A percentile compares a stretch with the other conserved stretches of the same genome.
These are phyloP conservation scores for Chlamydomonas sp. DNA, from an alignment of 139 green algal genomes.

Conservation along the genomic window DNA sequence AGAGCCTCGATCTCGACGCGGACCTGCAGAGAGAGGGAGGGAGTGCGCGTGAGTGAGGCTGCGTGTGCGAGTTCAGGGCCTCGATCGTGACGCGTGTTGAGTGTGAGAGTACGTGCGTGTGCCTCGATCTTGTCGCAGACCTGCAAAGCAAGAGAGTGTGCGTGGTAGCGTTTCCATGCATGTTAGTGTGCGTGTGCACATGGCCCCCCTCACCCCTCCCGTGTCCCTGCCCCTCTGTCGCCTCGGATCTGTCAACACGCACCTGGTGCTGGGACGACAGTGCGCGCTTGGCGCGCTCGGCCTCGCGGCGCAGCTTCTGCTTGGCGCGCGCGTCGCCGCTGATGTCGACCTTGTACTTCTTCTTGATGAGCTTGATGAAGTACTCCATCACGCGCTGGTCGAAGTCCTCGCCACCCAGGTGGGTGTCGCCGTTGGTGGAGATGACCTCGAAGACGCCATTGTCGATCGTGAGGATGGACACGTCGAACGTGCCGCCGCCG, in stretches of 20 bases:
- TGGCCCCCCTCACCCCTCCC: too few relatives aligned
- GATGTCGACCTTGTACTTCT: conserved; percentile 92
- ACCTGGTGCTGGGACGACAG: conserved; percentile 92
- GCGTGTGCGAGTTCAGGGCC: too few relatives aligned
- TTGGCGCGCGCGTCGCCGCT: conserved; percentile 80
- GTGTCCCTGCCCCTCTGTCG: too few relatives aligned
- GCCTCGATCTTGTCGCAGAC: too few relatives aligned
- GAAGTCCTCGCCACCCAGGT: conserved; percentile 96
- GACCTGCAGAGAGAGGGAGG: too few relatives aligned
- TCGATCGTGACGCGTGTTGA: too few relatives aligned
- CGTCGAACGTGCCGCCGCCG: conserved; percentile 98
- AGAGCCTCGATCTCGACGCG: conserved; percentile 97
- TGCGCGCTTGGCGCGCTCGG: conserved; percentile 95
- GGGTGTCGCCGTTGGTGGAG: conserved; percentile 91
- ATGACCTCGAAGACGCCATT: conserved; percentile 89
- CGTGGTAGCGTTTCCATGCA: too few relatives aligned
- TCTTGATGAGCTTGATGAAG: conserved; percentile 99
- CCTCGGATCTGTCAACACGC: too few relatives aligned
- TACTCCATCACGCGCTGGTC: conserved; percentile 98
- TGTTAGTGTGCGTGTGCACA: too few relatives aligned
- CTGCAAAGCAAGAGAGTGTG: too few relatives aligned
- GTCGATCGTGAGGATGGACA: conserved; percentile 98
- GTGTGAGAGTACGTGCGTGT: too few relatives aligned
- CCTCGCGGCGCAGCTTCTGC: conserved; percentile 93
- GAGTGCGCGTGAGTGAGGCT: too few relatives aligned